Percentiles rank a stretch among this genome's conserved stretches.
These are phyloP conservation scores for Chlorophyllum brunneum DNA, from an alignment of 768 basidiomycete genomes.

Conservation along the genomic window DNA sequence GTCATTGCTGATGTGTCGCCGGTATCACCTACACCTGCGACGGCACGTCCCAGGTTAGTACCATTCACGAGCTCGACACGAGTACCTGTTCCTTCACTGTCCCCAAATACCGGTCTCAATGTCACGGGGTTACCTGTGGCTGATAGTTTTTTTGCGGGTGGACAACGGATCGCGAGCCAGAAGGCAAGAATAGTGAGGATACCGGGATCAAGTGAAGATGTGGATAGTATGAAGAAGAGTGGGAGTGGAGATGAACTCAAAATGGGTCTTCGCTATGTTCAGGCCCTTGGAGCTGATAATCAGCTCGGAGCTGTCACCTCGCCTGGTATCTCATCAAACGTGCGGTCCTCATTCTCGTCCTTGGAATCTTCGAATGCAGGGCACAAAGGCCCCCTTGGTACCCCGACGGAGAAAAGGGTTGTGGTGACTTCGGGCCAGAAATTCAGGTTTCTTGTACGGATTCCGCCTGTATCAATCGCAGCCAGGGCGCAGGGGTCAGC, in stretches of 20 bases:
- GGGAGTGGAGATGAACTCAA: constrained; percentile 60
- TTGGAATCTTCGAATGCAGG: constrained; percentile 55
- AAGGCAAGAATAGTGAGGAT: constrained; percentile 50
- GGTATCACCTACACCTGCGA: constrained; percentile 23
- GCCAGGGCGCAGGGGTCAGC: constrained; percentile 7
- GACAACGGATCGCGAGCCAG: constrained; percentile 57
- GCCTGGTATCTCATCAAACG: constrained; percentile 33
- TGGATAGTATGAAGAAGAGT: constrained; percentile 27
- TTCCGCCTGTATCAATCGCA: constrained; percentile 25
- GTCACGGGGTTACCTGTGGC: constrained; percentile 16
- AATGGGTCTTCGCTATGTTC: constrained; percentile 69
- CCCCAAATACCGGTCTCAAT: constrained; percentile 18
- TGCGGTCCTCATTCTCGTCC: constrained; percentile 59
- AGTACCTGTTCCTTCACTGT: constrained; percentile 47
- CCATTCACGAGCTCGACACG: constrained; percentile 68
- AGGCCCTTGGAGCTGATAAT: constrained; percentile 56
- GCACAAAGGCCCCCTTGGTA: constrained; percentile 23
- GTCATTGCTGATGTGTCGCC: constrained; percentile 28
- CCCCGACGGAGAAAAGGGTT: constrained; percentile 33
- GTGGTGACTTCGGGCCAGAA: constrained; percentile 53
- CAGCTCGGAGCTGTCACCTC: constrained; percentile 17
- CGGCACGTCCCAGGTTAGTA: constrained; percentile 56
- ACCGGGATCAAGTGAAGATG: constrained; percentile 25
- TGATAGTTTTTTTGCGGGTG: constrained; percentile 22
- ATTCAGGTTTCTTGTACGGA: constrained; percentile 54